Evolutionary conservation across 140 eudicot species (phyloP).

Genomic region (Artemisia princeps): DNA sequence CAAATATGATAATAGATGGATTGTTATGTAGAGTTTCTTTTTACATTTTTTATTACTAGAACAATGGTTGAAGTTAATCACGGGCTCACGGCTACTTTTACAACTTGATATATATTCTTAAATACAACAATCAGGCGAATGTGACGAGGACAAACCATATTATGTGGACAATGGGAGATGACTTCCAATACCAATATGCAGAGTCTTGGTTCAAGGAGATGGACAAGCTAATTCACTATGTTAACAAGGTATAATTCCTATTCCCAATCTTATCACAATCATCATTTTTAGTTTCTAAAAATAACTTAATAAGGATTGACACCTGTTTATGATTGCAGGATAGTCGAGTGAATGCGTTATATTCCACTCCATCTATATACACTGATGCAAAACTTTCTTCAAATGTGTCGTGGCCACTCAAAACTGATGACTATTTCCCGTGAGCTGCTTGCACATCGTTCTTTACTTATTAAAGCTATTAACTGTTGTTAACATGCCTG

Average conservation of each 20-base stretch:
- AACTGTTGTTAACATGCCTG: not conserved
- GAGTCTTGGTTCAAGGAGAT: slow-evolving; percentile 94
- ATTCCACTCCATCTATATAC: slow-evolving; percentile 89
- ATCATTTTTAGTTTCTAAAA: not conserved
- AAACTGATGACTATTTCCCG: slow-evolving; percentile 84
- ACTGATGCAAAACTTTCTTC: slow-evolving; percentile 75
- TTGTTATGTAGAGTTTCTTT: too few relatives aligned
- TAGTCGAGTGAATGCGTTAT: slow-evolving; percentile 82
- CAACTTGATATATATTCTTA: slow-evolving; percentile 3
- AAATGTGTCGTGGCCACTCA: slow-evolving; percentile 75
- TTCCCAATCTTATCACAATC: not conserved
- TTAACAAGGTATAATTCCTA: slow-evolving; percentile 49
- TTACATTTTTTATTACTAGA: not conserved
- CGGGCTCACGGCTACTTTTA: not conserved
- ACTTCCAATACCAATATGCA: slow-evolving; percentile 85
- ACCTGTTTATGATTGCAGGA: slow-evolving; percentile 42
- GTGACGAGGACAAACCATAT: slow-evolving; percentile 80
- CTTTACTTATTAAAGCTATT: slow-evolving; percentile 2
- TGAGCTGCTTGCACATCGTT: slow-evolving; percentile 27
- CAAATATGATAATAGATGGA: too few relatives aligned
- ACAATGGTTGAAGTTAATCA: not conserved
- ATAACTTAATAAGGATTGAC: slow-evolving; percentile 8
- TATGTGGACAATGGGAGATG: slow-evolving; percentile 99
- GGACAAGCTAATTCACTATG: slow-evolving; percentile 91
- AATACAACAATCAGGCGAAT: slow-evolving; percentile 49